Conservation (phyloP, 78 protist genomes). For the Trichosphaerium sp. region DNA sequence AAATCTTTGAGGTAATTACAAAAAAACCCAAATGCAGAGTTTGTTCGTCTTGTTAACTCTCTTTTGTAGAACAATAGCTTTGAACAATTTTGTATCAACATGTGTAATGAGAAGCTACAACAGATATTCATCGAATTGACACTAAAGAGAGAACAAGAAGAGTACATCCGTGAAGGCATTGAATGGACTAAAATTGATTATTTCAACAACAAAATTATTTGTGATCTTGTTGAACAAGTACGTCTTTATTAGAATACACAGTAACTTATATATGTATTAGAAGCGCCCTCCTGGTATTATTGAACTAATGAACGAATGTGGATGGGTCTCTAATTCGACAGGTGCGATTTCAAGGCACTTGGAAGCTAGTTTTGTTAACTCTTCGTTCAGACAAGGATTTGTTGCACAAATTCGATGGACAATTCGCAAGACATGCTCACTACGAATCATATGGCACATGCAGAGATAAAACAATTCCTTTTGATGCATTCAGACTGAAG, state of each 20-base stretch:
- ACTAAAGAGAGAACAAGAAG: constrained; percentile 82
- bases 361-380: too few species aligned
- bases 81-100: constrained; percentile 94
- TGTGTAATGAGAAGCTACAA: constrained; percentile 90
- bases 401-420: constrained; percentile 9
- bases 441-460: constrained; percentile 12
- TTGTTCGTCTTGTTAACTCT: too few species aligned
- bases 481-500: constrained; percentile 30
- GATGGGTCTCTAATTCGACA: constrained; percentile 53
- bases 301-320: constrained; percentile 65
- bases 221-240: constrained; percentile 48
- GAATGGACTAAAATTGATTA: constrained; percentile 69
- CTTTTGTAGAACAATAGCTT: constrained; percentile 65
- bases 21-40: too few species aligned
- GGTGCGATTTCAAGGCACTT: too few species aligned
- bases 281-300: constrained; percentile 57
- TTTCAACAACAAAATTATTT: constrained; percentile 73
- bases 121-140: constrained; percentile 82
- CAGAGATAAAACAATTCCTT: constrained; percentile 23
- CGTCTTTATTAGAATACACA: too few species aligned
- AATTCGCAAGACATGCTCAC: constrained; percentile 17
- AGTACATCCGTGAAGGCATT: constrained; percentile 73
- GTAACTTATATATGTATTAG: too few species aligned
- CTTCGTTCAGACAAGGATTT: too few species aligned
- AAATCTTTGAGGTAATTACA: constrained; percentile 44